Evolutionary conservation across 2,329 filamentous ascomycete genomes (phyloP), one percentile per base, ranked within the genome.

Genomic region (Neoscytalidium dimidiatum): DNA sequence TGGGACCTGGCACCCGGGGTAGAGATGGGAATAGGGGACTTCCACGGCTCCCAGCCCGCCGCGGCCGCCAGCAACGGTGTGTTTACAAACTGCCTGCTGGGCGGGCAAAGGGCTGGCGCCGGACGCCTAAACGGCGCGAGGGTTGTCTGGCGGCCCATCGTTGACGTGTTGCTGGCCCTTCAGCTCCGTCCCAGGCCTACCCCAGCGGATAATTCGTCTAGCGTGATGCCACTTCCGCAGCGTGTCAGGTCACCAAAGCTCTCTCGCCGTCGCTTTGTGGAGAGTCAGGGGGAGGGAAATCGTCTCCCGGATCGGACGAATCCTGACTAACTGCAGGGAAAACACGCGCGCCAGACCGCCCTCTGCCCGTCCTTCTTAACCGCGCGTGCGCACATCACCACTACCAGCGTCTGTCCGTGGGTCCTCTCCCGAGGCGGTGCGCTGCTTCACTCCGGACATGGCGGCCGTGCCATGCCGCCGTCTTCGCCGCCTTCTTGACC

Each of bases 201-300:
- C 56, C 56, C 56, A 60, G 56, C 38, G 56, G 56, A 29, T 44
- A 60, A 60, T 60, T 60, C 46, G 56, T 46, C 56, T 60, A 60
- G 56, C 56, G 56, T 33, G 56, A 60, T 60, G 56, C 56, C 56
- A 46, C 56, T 33, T 58, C 53, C 53, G 53, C 53, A 26, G 23
- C n/a, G 56, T 60, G 56, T 60, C 56, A 60, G 56, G 38, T 60
- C 56, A 60, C 56, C 56, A 58, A 58, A 43, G 53, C 53, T 41
- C 33, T 28, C 14, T 11, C 23, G 4, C 17, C 9, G 6, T 19
- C 38, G 53, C 26, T 14, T 44, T 57, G 53, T 60, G 28, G 41
- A 60, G 56, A 60, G 56, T 60, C 56, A 60, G 56, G 56, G 56
- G 56, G 17, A 46, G 56, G 56, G 14, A 38, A 60, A 60, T 46